Percentiles rank a stretch among this genome's conserved stretches.
These are phyloP conservation scores for Pyrrhoderma noxium DNA, from an alignment of 1,284 basidiomycete genomes.

Conservation along the genomic window DNA sequence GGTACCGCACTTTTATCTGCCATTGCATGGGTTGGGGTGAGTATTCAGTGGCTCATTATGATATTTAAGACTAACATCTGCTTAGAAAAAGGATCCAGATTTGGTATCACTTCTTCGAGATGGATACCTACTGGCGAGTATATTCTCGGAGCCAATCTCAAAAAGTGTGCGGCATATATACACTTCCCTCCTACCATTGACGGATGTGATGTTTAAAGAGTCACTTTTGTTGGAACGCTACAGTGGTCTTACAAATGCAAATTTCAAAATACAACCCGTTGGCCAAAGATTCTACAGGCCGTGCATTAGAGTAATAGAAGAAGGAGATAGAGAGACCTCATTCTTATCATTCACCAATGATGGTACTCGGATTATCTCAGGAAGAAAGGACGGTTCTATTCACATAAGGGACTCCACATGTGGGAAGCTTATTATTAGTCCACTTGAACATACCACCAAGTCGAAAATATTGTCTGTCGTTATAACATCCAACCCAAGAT, in stretches of 20 bases:
- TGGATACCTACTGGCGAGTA: conserved; percentile 17
- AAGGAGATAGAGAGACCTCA: no score
- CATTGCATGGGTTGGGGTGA: background rate
- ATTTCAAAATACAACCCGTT: no score
- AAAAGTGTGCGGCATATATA: conserved; percentile 22
- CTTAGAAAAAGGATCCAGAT: background rate
- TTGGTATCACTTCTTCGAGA: conserved; percentile 8
- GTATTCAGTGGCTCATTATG: conserved; percentile 4
- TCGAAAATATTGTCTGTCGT: no score
- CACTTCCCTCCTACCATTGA: conserved; percentile 21
- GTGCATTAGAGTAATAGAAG: conserved; percentile 1
- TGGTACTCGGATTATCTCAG: conserved; percentile 18
- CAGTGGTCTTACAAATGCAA: background rate
- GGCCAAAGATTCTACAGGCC: background rate
- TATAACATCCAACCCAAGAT: no score
- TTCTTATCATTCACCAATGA: conserved; percentile 12
- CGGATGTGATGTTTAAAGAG: conserved; percentile 17
- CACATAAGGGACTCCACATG: background rate
- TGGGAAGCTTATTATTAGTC: background rate
- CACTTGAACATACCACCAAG: no score
- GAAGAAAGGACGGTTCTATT: background rate
- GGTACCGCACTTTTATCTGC: background rate
- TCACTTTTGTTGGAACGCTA: conserved; percentile 1
- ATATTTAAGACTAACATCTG: background rate
- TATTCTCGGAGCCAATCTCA: conserved; percentile 17